Conservation (phyloP, 2,329 filamentous ascomycete genomes). For the Botrytis porri region DNA sequence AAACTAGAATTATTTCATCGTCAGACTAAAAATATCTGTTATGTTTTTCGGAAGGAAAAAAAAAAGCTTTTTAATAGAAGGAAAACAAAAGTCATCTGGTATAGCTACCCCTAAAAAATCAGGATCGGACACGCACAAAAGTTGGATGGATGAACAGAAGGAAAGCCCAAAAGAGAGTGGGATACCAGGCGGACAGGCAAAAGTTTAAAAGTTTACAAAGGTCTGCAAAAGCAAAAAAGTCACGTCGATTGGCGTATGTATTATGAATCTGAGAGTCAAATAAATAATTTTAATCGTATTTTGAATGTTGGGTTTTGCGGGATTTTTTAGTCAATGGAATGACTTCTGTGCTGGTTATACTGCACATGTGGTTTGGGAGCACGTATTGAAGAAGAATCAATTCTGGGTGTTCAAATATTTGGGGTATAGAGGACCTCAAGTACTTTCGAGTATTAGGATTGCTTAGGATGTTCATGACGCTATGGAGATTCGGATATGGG, state of each 20-base stretch:
- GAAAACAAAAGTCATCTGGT: neutral
- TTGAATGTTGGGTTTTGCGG: too few species aligned
- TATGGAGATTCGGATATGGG: neutral
- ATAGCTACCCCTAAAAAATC: neutral
- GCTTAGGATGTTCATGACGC: accelerated
- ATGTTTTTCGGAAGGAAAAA: neutral
- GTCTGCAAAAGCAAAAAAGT: neutral
- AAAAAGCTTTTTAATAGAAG: neutral
- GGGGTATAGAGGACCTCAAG: neutral
- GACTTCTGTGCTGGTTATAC: neutral
- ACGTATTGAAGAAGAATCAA: neutral
- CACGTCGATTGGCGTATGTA: neutral
- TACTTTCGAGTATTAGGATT: neutral
- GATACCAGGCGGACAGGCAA: neutral
- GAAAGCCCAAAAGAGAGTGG: neutral
- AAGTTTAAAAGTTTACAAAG: neutral
- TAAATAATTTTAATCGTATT: neutral
- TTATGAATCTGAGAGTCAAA: neutral
- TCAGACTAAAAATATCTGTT: neutral
- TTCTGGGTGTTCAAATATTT: neutral
- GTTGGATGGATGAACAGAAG: neutral
- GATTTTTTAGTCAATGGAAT: too few species aligned
- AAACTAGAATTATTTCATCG: neutral
- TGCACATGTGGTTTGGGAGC: neutral
- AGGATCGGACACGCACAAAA: neutral